These are phyloP conservation scores for Lactuca sativa DNA, from an alignment of 129 eudicot species.

Conservation along the genomic window DNA sequence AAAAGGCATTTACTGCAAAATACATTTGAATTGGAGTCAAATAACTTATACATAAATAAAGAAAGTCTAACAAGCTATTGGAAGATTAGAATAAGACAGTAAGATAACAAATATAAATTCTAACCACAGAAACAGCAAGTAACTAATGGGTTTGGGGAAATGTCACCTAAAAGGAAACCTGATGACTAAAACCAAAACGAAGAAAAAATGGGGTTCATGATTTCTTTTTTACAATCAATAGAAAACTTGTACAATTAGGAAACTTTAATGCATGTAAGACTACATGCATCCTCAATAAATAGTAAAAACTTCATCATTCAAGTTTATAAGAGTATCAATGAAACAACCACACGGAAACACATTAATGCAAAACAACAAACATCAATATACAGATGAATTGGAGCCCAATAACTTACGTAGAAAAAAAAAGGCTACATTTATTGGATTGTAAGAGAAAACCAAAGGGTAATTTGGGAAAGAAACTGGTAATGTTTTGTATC, in stretches of 20 bases:
- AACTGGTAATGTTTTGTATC: too few species aligned
- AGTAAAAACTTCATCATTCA: neutral
- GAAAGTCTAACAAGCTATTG: too few species aligned
- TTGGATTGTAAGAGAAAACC: neutral
- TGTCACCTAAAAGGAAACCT: neutral
- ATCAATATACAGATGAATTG: neutral
- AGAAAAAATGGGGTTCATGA: neutral
- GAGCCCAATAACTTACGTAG: neutral
- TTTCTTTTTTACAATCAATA: neutral
- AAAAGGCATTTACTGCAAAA: too few species aligned
- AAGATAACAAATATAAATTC: neutral
- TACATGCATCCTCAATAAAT: neutral
- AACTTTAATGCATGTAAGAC: neutral
- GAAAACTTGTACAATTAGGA: neutral
- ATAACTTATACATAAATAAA: too few species aligned
- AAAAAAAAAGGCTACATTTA: neutral
- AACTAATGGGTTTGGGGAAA: too few species aligned
- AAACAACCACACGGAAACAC: neutral
- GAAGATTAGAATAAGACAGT: neutral
- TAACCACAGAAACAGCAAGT: neutral
- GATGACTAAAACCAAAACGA: neutral
- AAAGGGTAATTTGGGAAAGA: too few species aligned
- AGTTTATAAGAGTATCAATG: neutral
- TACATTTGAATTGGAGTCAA: too few species aligned
- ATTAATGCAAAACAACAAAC: neutral